phyloP scores from a whole-genome alignment of 495 filamentous ascomycete genomes.

The Daldinia decipiens region DNA sequence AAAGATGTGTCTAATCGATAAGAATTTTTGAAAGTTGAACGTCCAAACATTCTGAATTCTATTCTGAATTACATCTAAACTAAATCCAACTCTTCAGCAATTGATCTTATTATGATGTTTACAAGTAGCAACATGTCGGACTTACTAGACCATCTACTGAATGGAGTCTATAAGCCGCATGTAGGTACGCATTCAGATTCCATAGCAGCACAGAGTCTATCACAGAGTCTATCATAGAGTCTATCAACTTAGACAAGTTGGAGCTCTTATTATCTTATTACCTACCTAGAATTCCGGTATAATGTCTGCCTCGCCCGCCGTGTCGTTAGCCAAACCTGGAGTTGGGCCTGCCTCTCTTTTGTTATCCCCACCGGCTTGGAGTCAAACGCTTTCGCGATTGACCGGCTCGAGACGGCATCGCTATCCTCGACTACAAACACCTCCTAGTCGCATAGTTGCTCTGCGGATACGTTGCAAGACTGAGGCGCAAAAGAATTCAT shows the following conservation, averaged over 20 bases:
- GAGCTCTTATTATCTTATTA: background rate
- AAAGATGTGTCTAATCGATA: constrained; percentile 1
- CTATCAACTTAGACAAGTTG: background rate
- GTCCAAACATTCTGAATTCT: background rate
- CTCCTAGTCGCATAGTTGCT: constrained; percentile 40
- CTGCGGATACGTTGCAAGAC: constrained; percentile 36
- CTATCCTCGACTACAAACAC: constrained; percentile 27
- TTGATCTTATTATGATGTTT: background rate
- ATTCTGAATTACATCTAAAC: background rate
- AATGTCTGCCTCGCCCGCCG: constrained; percentile 17
- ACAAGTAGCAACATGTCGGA: constrained; percentile 10
- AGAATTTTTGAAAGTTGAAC: background rate
- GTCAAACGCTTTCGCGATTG: constrained; percentile 37
- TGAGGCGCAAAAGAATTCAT: constrained; percentile 25
- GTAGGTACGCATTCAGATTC: background rate
- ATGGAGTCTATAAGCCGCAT: background rate
- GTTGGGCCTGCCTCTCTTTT: constrained; percentile 13
- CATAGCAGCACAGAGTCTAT: background rate
- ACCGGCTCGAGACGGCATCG: constrained; percentile 26
- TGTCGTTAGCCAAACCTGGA: constrained; percentile 5
- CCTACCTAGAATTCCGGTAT: background rate
- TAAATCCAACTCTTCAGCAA: background rate
- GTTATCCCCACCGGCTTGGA: constrained; percentile 13
- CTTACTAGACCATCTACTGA: background rate
- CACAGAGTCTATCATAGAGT: too few relatives aligned